Percentiles rank a stretch among this genome's conserved stretches.
Conservation (phyloP, 1,284 basidiomycete genomes). For the Malassezia arunalokei region DNA sequence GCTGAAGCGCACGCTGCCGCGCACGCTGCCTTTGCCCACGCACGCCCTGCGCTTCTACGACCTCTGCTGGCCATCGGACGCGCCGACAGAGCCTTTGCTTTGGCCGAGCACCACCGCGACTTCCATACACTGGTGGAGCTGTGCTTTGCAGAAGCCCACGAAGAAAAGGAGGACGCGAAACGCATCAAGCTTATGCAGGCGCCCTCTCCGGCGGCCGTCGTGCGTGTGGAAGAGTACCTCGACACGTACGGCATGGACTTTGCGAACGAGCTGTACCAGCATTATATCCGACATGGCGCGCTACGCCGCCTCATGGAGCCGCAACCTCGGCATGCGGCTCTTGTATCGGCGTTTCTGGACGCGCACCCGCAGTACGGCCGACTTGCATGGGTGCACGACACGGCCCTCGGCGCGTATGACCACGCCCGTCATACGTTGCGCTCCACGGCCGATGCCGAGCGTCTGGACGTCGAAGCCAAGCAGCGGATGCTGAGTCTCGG, state of each 20-base stretch:
- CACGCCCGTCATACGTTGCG: constrained; percentile 57
- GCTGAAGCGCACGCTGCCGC: constrained; percentile 45
- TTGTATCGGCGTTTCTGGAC: constrained; percentile 66
- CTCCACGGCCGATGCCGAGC: constrained; percentile 54
- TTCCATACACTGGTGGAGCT: constrained; percentile 69
- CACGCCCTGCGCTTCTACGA: constrained; percentile 62
- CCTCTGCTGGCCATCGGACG: constrained; percentile 62
- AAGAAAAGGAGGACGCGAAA: background rate
- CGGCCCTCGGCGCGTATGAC: constrained; percentile 60
- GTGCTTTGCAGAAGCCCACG: constrained; percentile 47
- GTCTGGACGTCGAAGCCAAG: constrained; percentile 47
- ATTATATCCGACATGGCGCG: constrained; percentile 54
- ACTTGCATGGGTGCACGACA: constrained; percentile 74
- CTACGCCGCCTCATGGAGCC: constrained; percentile 63
- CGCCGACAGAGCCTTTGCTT: constrained; percentile 59
- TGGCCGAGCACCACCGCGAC: constrained; percentile 75
- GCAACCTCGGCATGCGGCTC: constrained; percentile 54
- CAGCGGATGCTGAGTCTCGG: constrained; percentile 81
- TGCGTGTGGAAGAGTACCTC: constrained; percentile 56
- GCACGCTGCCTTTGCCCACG: constrained; percentile 56
- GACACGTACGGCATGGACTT: constrained; percentile 70
- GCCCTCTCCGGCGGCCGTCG: constrained; percentile 24
- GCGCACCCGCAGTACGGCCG: constrained; percentile 54
- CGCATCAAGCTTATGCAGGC: constrained; percentile 49
- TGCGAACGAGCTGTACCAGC: constrained; percentile 72